Percentiles rank a stretch among this genome's conserved stretches.
Evolutionary conservation across 2,329 filamentous ascomycete species (phyloP).

Genomic region (Didymella arachidicola): DNA sequence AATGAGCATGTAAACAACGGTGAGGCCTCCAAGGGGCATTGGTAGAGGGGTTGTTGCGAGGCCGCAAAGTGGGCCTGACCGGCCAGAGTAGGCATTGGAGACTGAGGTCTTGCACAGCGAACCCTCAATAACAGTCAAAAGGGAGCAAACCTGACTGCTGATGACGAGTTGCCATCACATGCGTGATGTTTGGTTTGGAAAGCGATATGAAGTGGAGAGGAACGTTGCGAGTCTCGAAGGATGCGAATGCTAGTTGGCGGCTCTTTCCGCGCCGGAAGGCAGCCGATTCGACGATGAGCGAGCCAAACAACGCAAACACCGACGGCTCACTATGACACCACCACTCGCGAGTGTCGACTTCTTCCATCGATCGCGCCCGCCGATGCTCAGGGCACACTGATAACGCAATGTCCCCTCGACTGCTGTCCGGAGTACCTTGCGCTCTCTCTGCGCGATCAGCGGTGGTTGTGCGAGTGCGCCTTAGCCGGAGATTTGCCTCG

Average conservation of each 20-base stretch:
- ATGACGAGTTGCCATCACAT: not conserved
- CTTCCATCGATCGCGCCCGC: constrained; percentile 20
- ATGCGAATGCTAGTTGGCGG: constrained; percentile 12
- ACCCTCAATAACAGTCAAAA: not conserved
- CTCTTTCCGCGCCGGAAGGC: constrained; percentile 14
- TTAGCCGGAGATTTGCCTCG: constrained; percentile 43
- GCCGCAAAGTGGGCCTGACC: constrained; percentile 11
- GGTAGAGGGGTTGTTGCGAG: constrained; percentile 2
- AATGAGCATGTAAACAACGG: constrained; percentile 10
- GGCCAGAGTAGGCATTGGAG: constrained; percentile 11
- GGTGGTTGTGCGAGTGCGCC: constrained; percentile 26
- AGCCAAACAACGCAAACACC: constrained; percentile 37
- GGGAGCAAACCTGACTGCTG: not conserved
- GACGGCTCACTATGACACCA: constrained; percentile 35
- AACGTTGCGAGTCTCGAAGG: constrained; percentile 11
- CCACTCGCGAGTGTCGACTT: constrained; percentile 21
- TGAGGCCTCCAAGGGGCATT: constrained; percentile 6
- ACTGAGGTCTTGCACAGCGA: not conserved
- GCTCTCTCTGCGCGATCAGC: constrained; percentile 23
- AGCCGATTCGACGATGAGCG: constrained; percentile 15
- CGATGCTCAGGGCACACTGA: constrained; percentile 30
- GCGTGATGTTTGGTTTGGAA: not conserved
- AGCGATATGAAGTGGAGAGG: not conserved
- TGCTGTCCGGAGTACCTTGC: constrained; percentile 31
- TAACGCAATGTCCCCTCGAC: constrained; percentile 47